Conservation (phyloP, 768 basidiomycete species). For the Tricholoma flavovirens region DNA sequence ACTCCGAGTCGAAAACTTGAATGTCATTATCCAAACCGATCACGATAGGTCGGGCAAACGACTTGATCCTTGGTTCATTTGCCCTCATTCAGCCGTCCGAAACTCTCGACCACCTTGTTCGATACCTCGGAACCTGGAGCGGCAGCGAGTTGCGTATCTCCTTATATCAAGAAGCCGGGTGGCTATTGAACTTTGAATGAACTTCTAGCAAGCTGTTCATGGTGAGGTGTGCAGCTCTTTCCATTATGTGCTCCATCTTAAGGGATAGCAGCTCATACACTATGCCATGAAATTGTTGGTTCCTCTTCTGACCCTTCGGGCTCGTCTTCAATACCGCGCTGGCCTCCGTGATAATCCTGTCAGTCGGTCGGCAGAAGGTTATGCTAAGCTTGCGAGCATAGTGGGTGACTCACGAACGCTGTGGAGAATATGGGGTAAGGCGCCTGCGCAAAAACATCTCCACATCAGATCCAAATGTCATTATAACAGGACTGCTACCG, state of each 20-base stretch:
- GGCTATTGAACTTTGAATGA: constrained; percentile 2
- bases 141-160: constrained; percentile 72
- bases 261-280: constrained; percentile 53
- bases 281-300: constrained; percentile 66
- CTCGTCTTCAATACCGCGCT: constrained; percentile 59
- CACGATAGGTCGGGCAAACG: constrained; percentile 49
- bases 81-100: constrained; percentile 51
- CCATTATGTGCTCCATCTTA: neutral
- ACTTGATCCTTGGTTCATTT: constrained; percentile 61
- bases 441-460: neutral
- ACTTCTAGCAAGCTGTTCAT: constrained; percentile 65
- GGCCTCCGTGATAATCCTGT: constrained; percentile 50
- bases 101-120: constrained; percentile 64
- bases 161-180: neutral
- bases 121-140: constrained; percentile 78
- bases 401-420: constrained; percentile 67
- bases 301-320: constrained; percentile 61
- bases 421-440: constrained; percentile 76
- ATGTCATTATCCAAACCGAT: constrained; percentile 54
- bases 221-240: constrained; percentile 33
- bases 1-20: no score
- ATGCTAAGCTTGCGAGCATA: constrained; percentile 47
- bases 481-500: constrained; percentile 57
- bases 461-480: neutral
- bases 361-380: constrained; percentile 49